Base-by-base conservation (phyloP, 257 asterid genomes). In the Penstemon davidsonii region DNA sequence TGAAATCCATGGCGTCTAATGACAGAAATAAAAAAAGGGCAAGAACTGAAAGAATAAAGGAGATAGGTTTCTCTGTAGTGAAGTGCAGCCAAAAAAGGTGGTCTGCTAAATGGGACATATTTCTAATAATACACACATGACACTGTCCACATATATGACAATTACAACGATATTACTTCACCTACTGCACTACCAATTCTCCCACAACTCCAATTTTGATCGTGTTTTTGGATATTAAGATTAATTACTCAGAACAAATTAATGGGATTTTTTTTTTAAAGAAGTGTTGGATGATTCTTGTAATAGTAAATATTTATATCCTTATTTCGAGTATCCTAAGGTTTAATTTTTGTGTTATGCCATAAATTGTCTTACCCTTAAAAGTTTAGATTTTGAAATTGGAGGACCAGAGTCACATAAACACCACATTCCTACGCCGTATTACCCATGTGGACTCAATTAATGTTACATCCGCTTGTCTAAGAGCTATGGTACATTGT, bases 51-150 rank as follows among this genome's bases (percentile, higher is more conserved):
- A 56, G 68, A 40, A 36, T 49, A 47, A 50, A 64, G 19, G 12
- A 65, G 62, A 52, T 38, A 45, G 70, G 74, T 59, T 73, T 71
- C 36, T 66, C 63, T 79, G 75, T 72, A 74, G 73, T 66, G 81
- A 79, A 73, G 45, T 9, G 41, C 8, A 57, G n/a, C 62, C 44
- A 57, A 38, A 37, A 49, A 62, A 19, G 12, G 9, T 57, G 44
- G 62, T 38, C 19, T 57, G 44, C 45, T 36, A 38, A 39, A 59
- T 40, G 45, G 42, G 10, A 13, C 40, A 47, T 59, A 46, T 36
- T 33, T 40, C 49, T 5, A 40, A 6, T 41, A 39, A 39, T 6
- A 59, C 36, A 59, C 64, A 59, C 64, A 59, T 59, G 49, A 37
- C 12, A 6, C 37, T 59, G 37, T 41, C 50, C 50, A 39, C 8